Conservation (phyloP, 2,329 filamentous ascomycete species). For the Fusarium sp. region DNA sequence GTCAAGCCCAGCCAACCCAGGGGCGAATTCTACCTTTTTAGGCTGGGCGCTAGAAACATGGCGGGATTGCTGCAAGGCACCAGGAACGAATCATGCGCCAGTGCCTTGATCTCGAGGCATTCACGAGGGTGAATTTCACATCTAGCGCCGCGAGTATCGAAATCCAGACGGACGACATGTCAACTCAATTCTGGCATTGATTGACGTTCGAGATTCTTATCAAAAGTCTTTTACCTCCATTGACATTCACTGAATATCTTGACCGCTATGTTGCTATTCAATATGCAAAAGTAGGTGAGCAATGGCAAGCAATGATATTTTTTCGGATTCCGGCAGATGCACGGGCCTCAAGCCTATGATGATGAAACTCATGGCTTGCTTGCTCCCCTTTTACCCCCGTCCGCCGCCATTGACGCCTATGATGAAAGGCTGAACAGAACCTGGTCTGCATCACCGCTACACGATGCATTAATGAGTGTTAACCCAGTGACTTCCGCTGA, state of each 20-base stretch:
- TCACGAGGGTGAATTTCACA: constrained; percentile 4
- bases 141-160: constrained; percentile 23
- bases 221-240: not conserved
- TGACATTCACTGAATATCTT: constrained; percentile 7
- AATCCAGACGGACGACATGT: constrained; percentile 4
- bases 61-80: constrained; percentile 42
- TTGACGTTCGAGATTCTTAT: constrained; percentile 1
- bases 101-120: constrained; percentile 26
- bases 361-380: constrained; percentile 34
- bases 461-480: not conserved
- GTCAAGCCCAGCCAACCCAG: constrained; percentile 13
- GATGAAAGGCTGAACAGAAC: constrained; percentile 18
- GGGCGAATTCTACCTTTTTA: constrained; percentile 5
- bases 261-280: not conserved
- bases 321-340: constrained; percentile 31
- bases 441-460: constrained; percentile 11
- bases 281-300: not conserved
- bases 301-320: not conserved
- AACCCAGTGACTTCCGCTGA: constrained; percentile 25
- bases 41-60: constrained; percentile 35
- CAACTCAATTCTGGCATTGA: constrained; percentile 3
- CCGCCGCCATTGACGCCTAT: constrained; percentile 19
- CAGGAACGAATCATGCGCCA: constrained; percentile 37
- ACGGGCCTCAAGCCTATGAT: constrained; percentile 17
- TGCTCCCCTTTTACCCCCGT: constrained; percentile 20